Percentiles rank a stretch among this genome's conserved stretches.
phyloP scores from a whole-genome alignment of 176 grass and related monocot genomes.

The Phragmites australis region DNA sequence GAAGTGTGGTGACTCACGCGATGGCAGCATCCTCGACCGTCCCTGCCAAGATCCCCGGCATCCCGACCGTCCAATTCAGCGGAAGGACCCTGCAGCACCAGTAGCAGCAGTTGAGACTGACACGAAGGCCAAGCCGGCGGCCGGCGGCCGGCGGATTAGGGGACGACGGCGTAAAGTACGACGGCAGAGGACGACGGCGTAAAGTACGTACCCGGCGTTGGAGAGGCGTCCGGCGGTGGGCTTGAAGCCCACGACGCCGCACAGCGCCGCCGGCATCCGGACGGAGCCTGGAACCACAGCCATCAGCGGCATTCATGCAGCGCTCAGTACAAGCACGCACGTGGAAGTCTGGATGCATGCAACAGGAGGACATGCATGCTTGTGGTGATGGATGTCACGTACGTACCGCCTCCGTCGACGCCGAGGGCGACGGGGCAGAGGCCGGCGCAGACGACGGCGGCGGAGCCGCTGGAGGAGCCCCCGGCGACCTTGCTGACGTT shows the following conservation, averaged over 20 bases:
- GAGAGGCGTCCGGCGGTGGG: slow-evolving; percentile 83
- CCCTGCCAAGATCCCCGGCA: slow-evolving; percentile 86
- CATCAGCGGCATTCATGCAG: background rate
- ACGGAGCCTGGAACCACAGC: slow-evolving; percentile 53
- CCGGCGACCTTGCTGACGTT: slow-evolving; percentile 63
- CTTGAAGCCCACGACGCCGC: slow-evolving; percentile 94
- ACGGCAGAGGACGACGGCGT: too few relatives aligned
- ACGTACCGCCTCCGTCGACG: slow-evolving; percentile 84
- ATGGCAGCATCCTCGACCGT: slow-evolving; percentile 88
- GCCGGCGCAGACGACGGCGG: slow-evolving; percentile 86
- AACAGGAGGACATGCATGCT: too few relatives aligned
- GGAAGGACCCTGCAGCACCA: slow-evolving; percentile 68
- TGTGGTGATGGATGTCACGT: too few relatives aligned
- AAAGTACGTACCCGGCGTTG: slow-evolving; percentile 54
- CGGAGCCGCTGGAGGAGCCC: slow-evolving; percentile 92
- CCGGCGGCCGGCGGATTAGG: too few relatives aligned
- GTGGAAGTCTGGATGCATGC: background rate
- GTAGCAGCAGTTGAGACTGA: too few relatives aligned
- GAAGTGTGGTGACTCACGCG: slow-evolving; percentile 49
- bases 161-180: too few relatives aligned
- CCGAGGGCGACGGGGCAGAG: slow-evolving; percentile 92
- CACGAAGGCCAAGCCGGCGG: too few relatives aligned
- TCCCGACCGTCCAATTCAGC: slow-evolving; percentile 97
- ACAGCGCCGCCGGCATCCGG: slow-evolving; percentile 84
- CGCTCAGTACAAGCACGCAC: background rate